Conservation (phyloP, 2,329 filamentous ascomycete species). For the Fonsecaea erecta region DNA sequence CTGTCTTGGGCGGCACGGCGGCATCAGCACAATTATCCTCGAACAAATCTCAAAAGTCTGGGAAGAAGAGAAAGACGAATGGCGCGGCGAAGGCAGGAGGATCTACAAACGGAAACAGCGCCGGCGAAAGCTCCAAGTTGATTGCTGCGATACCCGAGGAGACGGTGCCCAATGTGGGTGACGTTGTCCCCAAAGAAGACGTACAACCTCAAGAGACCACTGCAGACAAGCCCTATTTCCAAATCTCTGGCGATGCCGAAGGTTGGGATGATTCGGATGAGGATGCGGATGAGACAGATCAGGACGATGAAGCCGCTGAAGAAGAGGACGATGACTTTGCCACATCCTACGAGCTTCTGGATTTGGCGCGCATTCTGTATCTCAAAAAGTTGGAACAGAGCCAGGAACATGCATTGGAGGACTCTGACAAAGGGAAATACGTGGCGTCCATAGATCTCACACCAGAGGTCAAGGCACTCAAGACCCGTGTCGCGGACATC, state of each 20-base stretch:
- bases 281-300: constrained; percentile 69
- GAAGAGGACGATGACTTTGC: constrained; percentile 68
- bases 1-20: constrained; percentile 86
- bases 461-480: constrained; percentile 62
- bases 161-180: constrained; percentile 49
- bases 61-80: constrained; percentile 44
- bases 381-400: constrained; percentile 59
- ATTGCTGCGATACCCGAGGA: constrained; percentile 7
- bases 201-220: constrained; percentile 40
- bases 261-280: constrained; percentile 86
- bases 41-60: constrained; percentile 53
- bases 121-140: constrained; percentile 19
- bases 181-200: constrained; percentile 46
- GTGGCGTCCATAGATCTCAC: constrained; percentile 42
- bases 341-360: constrained; percentile 67
- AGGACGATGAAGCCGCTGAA: constrained; percentile 51
- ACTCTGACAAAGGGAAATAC: constrained; percentile 51
- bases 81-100: constrained; percentile 25
- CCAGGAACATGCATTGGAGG: constrained; percentile 44
- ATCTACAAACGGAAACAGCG: constrained; percentile 14
- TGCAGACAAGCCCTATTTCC: constrained; percentile 78
- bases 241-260: constrained; percentile 85
- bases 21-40: constrained; percentile 57
- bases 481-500: constrained; percentile 87
- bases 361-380: constrained; percentile 65